phyloP scores from a whole-genome alignment of 2,329 filamentous ascomycete genomes.

The Arthroderma uncinatum region DNA sequence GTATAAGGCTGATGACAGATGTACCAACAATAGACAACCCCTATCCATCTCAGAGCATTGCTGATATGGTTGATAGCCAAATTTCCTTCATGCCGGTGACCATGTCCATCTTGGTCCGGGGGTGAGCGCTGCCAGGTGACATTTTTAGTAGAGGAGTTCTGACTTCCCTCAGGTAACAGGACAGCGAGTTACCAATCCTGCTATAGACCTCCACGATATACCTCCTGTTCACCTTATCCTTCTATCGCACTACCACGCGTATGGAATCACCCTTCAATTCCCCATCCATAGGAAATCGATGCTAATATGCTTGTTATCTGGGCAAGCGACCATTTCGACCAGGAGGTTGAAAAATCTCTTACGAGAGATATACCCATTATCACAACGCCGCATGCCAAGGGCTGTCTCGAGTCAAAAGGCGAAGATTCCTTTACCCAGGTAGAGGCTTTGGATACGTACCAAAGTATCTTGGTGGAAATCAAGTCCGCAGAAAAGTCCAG shows the following conservation, averaged over 20 bases:
- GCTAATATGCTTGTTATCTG: background rate
- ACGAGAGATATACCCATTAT: slow-evolving; percentile 49
- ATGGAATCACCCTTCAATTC: slow-evolving; percentile 5
- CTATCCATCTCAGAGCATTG: background rate
- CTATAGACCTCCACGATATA: slow-evolving; percentile 48
- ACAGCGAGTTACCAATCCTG: slow-evolving; percentile 47
- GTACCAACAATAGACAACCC: slow-evolving; percentile 9
- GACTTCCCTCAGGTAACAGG: slow-evolving; percentile 26
- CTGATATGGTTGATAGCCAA: slow-evolving; percentile 34
- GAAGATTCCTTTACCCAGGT: slow-evolving; percentile 43
- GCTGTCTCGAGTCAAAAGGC: slow-evolving; percentile 37
- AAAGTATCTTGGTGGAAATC: slow-evolving; percentile 41
- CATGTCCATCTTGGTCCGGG: slow-evolving; percentile 57
- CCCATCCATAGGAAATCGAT: too few species aligned
- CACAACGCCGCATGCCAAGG: slow-evolving; percentile 51
- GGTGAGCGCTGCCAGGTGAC: slow-evolving; percentile 28
- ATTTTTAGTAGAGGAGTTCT: background rate
- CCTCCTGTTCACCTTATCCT: slow-evolving; percentile 50
- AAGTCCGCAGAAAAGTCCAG: background rate
- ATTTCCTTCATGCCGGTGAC: slow-evolving; percentile 55
- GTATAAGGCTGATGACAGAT: slow-evolving; percentile 33
- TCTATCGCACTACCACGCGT: slow-evolving; percentile 54
- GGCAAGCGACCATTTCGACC: slow-evolving; percentile 44
- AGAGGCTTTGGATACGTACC: slow-evolving; percentile 45
- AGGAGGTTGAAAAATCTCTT: slow-evolving; percentile 41